A percentile compares a stretch with the other conserved stretches of the same genome.
These are phyloP conservation scores for Knufia fluminis DNA, from an alignment of 2,329 filamentous ascomycete genomes.

Conservation along the genomic window DNA sequence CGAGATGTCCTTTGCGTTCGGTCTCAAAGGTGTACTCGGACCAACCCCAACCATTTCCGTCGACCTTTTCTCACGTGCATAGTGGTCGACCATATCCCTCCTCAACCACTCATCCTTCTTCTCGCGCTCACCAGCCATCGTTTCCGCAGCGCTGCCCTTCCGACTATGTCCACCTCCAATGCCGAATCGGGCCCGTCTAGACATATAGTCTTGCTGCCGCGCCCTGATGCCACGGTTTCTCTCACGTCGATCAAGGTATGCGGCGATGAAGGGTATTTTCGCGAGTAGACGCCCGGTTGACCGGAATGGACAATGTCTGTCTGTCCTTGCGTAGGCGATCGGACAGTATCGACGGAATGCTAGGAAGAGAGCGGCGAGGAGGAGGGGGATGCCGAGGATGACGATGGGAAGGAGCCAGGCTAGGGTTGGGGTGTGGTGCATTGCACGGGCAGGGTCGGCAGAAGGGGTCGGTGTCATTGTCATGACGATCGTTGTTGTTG, in stretches of 20 bases:
- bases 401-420: not conserved
- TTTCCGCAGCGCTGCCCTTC: not conserved
- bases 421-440: constrained; percentile 2
- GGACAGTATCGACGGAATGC: not conserved
- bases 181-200: not conserved
- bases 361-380: not conserved
- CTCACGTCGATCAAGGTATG: not conserved
- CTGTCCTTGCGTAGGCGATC: constrained; percentile 1
- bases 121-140: not conserved
- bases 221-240: constrained; percentile 4
- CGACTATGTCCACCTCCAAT: not conserved
- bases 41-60: not conserved
- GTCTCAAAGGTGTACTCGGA: not conserved
- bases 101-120: constrained; percentile 7
- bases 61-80: not conserved
- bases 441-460: not conserved
- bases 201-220: not conserved
- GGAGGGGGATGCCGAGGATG: not conserved
- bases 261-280: not conserved
- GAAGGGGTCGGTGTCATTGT: not conserved
- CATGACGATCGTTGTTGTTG: not conserved
- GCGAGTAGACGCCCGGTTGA: not conserved
- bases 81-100: not conserved
- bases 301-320: constrained; percentile 4
- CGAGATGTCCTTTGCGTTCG: too few species aligned